A percentile compares a stretch with the other conserved stretches of the same genome.
These are phyloP conservation scores for Puccinia polysora DNA, from an alignment of 1,284 basidiomycete genomes.

Conservation along the genomic window DNA sequence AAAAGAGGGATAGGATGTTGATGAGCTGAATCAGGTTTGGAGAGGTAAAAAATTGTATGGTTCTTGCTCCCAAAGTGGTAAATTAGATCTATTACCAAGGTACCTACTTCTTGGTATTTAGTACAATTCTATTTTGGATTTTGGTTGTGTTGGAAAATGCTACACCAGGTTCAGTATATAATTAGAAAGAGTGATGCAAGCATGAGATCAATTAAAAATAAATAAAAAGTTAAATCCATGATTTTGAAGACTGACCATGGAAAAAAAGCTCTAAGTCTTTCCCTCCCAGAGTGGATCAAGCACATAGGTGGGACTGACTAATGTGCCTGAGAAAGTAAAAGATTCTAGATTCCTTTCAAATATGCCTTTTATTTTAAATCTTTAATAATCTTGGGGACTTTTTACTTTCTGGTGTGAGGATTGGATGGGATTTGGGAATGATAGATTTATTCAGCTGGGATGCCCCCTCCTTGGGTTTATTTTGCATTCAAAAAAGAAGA, in stretches of 20 bases:
- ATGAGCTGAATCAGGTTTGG: neutral
- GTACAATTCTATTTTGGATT: slow-evolving; percentile 79
- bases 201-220: neutral
- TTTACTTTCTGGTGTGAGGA: slow-evolving; percentile 73
- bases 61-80: no score
- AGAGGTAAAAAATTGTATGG: no score
- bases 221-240: slow-evolving; percentile 57
- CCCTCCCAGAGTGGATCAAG: slow-evolving; percentile 80
- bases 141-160: slow-evolving; percentile 95
- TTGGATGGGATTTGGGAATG: slow-evolving; percentile 77
- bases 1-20: neutral
- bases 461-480: slow-evolving; percentile 68
- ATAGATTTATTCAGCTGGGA: slow-evolving; percentile 72
- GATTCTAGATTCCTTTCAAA: slow-evolving; percentile 86
- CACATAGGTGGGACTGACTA: slow-evolving; percentile 72
- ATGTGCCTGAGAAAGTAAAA: slow-evolving; percentile 89
- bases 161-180: slow-evolving; percentile 57
- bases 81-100: no score
- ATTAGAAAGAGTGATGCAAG: neutral
- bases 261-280: slow-evolving; percentile 84
- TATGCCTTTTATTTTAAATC: slow-evolving; percentile 84
- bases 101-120: slow-evolving; percentile 23
- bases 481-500: slow-evolving; percentile 2
- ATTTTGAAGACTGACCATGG: slow-evolving; percentile 81
- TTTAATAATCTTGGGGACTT: slow-evolving; percentile 72